These are phyloP conservation scores for Solanum piurae DNA, from an alignment of 257 asterid species.

Conservation along the genomic window DNA sequence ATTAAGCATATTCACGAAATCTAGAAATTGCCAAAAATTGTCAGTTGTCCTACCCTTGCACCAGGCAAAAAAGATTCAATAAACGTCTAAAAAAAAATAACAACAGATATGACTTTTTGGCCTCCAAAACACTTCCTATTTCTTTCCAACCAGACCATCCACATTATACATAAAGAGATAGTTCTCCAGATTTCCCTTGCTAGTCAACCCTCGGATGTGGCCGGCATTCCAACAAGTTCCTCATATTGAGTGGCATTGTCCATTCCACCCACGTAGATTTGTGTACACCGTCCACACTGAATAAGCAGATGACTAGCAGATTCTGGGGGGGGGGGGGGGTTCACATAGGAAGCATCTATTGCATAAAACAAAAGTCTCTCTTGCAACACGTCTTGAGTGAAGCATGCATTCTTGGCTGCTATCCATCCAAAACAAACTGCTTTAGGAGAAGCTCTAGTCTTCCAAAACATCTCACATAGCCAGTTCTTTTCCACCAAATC, in stretches of 20 bases:
- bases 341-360: neutral
- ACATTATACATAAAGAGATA: neutral
- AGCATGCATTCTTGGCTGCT: neutral
- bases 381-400: neutral
- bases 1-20: neutral
- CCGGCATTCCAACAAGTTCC: neutral
- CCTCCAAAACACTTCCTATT: neutral
- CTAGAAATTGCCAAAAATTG: neutral
- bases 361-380: neutral
- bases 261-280: neutral
- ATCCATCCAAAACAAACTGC: neutral
- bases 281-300: neutral
- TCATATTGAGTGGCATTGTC: neutral
- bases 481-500: neutral
- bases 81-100: neutral
- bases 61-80: neutral
- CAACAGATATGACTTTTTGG: neutral
- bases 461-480: neutral
- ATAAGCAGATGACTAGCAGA: neutral
- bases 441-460: neutral
- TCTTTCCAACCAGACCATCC: neutral
- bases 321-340: neutral
- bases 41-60: neutral
- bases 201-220: neutral
- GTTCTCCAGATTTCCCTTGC: neutral